A percentile compares a stretch with the other conserved stretches of the same genome.
These are phyloP conservation scores for Phaeoacremonium minimum DNA, from an alignment of 2,329 filamentous ascomycete genomes.

Conservation along the genomic window DNA sequence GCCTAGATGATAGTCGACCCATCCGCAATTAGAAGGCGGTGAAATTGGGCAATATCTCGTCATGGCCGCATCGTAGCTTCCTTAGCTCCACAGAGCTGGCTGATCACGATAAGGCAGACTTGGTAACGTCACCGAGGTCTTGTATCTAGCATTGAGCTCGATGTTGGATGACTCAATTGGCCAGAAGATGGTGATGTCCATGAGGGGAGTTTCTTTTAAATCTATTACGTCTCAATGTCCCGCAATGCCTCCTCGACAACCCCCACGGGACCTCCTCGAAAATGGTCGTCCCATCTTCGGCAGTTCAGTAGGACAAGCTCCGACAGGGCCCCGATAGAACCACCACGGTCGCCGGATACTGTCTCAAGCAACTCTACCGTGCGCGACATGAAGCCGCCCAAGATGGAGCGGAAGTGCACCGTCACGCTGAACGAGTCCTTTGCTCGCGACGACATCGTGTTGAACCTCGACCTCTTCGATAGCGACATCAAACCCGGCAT, in stretches of 20 bases:
- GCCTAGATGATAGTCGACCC: no score
- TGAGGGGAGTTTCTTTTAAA: no score
- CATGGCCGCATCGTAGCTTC: no score
- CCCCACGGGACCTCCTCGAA: constrained; percentile 27
- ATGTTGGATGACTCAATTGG: no score
- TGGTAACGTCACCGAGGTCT: no score
- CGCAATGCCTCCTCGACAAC: constrained; percentile 33
- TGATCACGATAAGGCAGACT: no score
- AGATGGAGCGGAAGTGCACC: constrained; percentile 42
- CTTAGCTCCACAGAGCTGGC: no score
- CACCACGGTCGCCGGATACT: constrained; percentile 38
- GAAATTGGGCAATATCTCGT: no score
- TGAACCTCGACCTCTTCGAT: constrained; percentile 70
- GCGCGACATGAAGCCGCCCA: constrained; percentile 22
- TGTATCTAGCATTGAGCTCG: no score
- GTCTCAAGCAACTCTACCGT: constrained; percentile 46
- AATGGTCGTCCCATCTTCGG: constrained; percentile 49
- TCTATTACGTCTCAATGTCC: constrained; percentile 35
- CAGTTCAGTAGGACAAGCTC: constrained; percentile 44
- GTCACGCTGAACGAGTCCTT: constrained; percentile 68
- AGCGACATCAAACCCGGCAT: constrained; percentile 60
- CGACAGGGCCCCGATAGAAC: constrained; percentile 36
- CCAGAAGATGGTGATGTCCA: no score
- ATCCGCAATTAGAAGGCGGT: no score
- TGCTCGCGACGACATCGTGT: constrained; percentile 71